A percentile compares a stretch with the other conserved stretches of the same genome.
Conservation (phyloP, 805 yeast genomes). For the Starmerella tilneyi region DNA sequence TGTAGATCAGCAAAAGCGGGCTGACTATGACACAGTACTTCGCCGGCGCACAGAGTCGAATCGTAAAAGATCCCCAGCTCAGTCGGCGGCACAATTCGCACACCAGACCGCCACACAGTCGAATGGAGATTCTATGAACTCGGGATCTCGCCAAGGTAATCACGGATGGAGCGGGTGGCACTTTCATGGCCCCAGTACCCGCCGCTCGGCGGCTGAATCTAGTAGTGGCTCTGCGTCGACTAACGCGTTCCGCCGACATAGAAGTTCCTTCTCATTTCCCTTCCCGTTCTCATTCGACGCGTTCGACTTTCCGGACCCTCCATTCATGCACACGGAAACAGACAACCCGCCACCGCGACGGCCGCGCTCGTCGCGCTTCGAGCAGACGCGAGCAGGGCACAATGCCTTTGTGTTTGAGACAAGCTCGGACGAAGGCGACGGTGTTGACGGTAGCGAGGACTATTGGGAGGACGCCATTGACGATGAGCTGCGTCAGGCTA, state of each 20-base stretch:
- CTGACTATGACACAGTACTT: constrained; percentile 29
- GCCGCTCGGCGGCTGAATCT: background rate
- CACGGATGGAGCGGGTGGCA: no score
- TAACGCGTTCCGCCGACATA: no score
- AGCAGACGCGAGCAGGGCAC: constrained; percentile 1
- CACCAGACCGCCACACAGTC: no score
- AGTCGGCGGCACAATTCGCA: background rate
- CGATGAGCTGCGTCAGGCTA: background rate
- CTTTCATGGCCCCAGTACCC: no score
- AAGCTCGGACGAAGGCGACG: background rate
- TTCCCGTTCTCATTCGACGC: background rate
- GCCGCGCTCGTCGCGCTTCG: constrained; percentile 6
- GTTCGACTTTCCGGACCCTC: constrained; percentile 2
- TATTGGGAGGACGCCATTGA: background rate
- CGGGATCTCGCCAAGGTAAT: no score
- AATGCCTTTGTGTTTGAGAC: background rate
- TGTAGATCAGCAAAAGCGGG: constrained; percentile 26
- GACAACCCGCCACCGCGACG: constrained; percentile 4
- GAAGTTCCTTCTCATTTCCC: background rate
- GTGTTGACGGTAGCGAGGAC: background rate
- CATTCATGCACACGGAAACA: background rate
- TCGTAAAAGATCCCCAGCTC: background rate
- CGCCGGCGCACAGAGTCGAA: background rate
- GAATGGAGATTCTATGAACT: no score
- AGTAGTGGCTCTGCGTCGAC: background rate